Base-by-base conservation (phyloP, 2,329 filamentous ascomycete genomes). In the Tolypocladium guangdongense region DNA sequence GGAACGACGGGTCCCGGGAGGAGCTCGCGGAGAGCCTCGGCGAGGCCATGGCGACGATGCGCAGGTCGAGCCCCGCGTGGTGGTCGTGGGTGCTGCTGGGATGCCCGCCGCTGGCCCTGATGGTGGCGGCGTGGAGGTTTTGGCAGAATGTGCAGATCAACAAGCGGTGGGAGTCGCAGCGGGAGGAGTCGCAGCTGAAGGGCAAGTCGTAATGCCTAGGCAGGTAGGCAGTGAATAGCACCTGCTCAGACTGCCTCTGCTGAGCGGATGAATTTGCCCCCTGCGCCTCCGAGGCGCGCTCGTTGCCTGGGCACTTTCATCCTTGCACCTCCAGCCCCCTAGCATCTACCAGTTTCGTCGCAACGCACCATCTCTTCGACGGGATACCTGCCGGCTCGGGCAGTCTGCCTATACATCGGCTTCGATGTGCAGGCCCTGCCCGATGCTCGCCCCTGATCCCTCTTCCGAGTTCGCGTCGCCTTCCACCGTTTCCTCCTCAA, bases 1-100 rank as follows among this genome's bases (percentile, higher is more conserved):
- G 88, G 88, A 99, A 99, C 71, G 92, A 97, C 71, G 82, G 81
- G 2, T 82, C 82, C 48, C 84, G 77, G 63, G 83, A 83, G 37
- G 82, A 90, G 57, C 68, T 99, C 64, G 78, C 81, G 68, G 68
- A 64, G 50, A 83, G 89, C 67, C 73, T 97, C 12, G 76, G 78
- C 51, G 74, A 72, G 55, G 87, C 84, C 8, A 82, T 97, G 73
- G 64, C 62, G 4, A 76, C 78, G 56, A 72, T 96, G 38, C 77
- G 75, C 62, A 73, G 63, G 47, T 70, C 72, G 20, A 93, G 86
- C 67, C 88, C 89, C 7, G 70, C 73, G 57, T 95, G 90, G 89
- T 97, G 93, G 92, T 82, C 82, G n/a, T 86, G 82, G 80, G 54
- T 87, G 59, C 65, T 85, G 57, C 71, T 84, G 58, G 70, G 85